Evolutionary conservation across 805 yeast species (phyloP), one percentile per base, ranked within the genome.

Genomic region (Isabelozyma gotoi): DNA sequence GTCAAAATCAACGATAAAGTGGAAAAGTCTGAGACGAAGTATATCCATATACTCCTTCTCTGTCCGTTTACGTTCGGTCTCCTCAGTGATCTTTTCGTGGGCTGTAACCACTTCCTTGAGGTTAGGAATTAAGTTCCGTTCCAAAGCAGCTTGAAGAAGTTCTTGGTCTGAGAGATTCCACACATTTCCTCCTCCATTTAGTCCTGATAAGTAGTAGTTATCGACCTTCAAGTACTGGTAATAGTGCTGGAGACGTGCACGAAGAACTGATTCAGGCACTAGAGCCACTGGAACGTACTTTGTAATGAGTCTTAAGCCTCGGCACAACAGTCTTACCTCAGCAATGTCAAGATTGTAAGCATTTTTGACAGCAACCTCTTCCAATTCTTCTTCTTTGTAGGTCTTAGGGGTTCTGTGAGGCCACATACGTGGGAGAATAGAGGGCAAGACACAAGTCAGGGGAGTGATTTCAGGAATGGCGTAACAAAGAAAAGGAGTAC

Each of bases 381-480:
- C 57, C 5, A 42, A 45, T 15, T 49, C 40, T n/a, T 40, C 16
- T 39, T 46, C 27, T 7, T 42, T 19, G 8, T 43, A 20, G 17
- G 44, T 29, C 19, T 41, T n/a, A 3, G 42, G 11, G 53, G 35
- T n/a, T n/a, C 49, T 47, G 1, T 48, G 55, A 44, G 42, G 60
- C 68, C 64, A 63, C 38, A 59, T 59, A 42, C 59, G 66, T 33
- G 76, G 73, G 31, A 69, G 51, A 18, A 78, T 60, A 6, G 62
- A 59, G 1, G 84, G 84, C 24, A 80, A 63, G 7, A 77, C 65
- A 57, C 85, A 81, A 8, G 84, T 80, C 63, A 73, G 74, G 7
- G 85, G 84, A 0, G 82, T 73, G 4, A 81, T 53, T 47, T 76
- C 77, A 0, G 87, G 87, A 39, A 80, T 55, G 3, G 67, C 56